Conservation (phyloP, 2,329 filamentous ascomycete genomes). For the Cladosporium austrohemisphaericum region DNA sequence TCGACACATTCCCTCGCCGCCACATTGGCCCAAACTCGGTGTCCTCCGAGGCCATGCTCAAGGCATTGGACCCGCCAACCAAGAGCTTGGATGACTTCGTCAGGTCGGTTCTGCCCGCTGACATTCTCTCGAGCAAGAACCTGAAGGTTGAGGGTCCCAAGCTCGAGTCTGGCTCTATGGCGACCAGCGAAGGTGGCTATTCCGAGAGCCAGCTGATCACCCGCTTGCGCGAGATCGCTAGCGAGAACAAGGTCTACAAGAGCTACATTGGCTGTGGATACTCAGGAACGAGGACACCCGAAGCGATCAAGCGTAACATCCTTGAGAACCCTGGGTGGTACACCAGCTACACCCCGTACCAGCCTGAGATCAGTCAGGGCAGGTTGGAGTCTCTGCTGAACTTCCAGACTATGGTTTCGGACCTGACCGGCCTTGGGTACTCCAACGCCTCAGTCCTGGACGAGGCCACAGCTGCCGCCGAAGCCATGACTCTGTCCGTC, state of each 20-base stretch:
- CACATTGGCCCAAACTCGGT: constrained; percentile 80
- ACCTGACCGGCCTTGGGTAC: constrained; percentile 81
- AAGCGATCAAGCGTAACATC: constrained; percentile 89
- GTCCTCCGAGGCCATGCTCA: constrained; percentile 73
- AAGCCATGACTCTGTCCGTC: constrained; percentile 92
- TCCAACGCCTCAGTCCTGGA: constrained; percentile 89
- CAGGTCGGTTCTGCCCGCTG: constrained; percentile 73
- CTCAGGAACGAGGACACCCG: constrained; percentile 78
- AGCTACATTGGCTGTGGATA: constrained; percentile 85
- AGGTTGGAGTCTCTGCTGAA: constrained; percentile 88
- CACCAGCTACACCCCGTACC: constrained; percentile 95
- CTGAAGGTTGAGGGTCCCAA: constrained; percentile 54
- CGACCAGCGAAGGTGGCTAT: constrained; percentile 41
- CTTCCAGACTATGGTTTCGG: constrained; percentile 89
- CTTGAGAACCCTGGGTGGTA: constrained; percentile 95
- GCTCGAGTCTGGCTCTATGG: constrained; percentile 39
- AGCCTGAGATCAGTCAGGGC: constrained; percentile 95
- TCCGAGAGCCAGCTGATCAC: constrained; percentile 59
- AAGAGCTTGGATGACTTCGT: constrained; percentile 77
- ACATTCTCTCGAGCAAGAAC: constrained; percentile 67
- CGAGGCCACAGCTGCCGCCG: constrained; percentile 86
- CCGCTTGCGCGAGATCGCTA: constrained; percentile 52
- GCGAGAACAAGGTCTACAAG: constrained; percentile 59
- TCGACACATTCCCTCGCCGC: constrained; percentile 70
- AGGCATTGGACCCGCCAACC: constrained; percentile 69